phyloP scores from a whole-genome alignment of 257 asterid species.

The Primulina tabacum region DNA sequence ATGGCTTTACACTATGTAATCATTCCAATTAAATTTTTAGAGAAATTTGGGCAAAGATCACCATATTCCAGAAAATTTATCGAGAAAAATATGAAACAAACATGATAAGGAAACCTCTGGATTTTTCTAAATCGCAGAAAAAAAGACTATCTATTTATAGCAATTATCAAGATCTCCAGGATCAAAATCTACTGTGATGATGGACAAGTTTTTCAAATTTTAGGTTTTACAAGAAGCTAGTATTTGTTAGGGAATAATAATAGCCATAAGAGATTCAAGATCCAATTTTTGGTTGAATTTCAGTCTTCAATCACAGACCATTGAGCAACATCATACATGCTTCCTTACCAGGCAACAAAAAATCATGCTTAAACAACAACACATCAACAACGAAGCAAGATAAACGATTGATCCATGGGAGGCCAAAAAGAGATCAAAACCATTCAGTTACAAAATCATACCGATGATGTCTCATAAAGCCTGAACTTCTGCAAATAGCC shows the following conservation, averaged over 20 bases:
- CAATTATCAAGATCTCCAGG: constrained; percentile 12
- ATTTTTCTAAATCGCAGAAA: background rate
- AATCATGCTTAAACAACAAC: constrained; percentile 24
- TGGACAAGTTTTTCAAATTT: background rate
- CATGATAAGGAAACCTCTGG: constrained; percentile 5
- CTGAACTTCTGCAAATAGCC: constrained; percentile 63
- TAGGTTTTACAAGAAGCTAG: background rate
- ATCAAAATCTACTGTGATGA: constrained; percentile 4
- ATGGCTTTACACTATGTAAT: background rate
- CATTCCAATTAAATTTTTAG: background rate
- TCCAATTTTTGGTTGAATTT: constrained; percentile 7
- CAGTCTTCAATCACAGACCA: constrained; percentile 22
- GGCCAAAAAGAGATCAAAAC: background rate
- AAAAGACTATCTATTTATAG: background rate
- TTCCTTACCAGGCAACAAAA: constrained; percentile 8
- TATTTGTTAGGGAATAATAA: constrained; percentile 8
- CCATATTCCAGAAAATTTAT: background rate
- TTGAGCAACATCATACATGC: constrained; percentile 9
- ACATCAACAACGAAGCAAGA: constrained; percentile 16
- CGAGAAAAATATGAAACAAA: background rate
- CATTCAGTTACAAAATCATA: constrained; percentile 26
- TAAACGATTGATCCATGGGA: background rate
- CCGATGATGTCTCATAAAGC: constrained; percentile 90
- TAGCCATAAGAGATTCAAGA: constrained; percentile 8
- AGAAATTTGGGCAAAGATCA: background rate